Base-by-base conservation (phyloP, 1,284 basidiomycete genomes). In the Cutaneotrichosporon daszewskae region DNA sequence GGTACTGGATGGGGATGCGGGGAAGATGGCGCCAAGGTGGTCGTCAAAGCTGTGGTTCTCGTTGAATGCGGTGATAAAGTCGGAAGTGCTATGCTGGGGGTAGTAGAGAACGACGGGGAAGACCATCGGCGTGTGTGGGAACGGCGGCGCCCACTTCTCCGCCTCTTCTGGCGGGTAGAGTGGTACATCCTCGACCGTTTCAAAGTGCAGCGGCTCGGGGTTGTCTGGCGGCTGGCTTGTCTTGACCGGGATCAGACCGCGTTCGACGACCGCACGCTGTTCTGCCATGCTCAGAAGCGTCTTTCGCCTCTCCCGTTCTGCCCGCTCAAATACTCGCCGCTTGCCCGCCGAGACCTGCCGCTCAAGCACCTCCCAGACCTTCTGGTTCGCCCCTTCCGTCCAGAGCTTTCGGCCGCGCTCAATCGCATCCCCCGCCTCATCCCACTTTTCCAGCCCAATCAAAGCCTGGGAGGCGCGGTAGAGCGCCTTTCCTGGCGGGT, bases 41-140 rank as follows among this genome's bases (percentile, higher is more conserved):
- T 80, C 79, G 7, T 78, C 76, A 61, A 98, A 87, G 1, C 87
- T 79, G 1, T 87, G 84, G 54, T 85, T 79, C 67, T 96, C 91
- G 58, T 84, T 78, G 72, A 91, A 96, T 44, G 84, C 77, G 12
- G 84, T 77, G 56, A 96, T 86, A 47, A 92, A 77, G 71, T 99
- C 92, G 37, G 88, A 87, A 19, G 82, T 87, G 23, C 83, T 79
- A 59, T 92, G 76, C 68, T 89, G 83, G 2, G 95, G 95, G 68
- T 97, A 96, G 49, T 96, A 77, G 68, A 97, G 83, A 72, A 95
- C 87, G 17, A 87, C 82, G 5, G 94, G 91, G 62, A 95, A 74
- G 47, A 94, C 74, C 39, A 97, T 72, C 0, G 85, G 80, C 74
- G 58, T 56, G 7, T 58, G 80, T 72, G 62, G 59, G 3, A 28